Base-by-base conservation (phyloP, 345 rosid species). In the Lagerstroemia speciosa region DNA sequence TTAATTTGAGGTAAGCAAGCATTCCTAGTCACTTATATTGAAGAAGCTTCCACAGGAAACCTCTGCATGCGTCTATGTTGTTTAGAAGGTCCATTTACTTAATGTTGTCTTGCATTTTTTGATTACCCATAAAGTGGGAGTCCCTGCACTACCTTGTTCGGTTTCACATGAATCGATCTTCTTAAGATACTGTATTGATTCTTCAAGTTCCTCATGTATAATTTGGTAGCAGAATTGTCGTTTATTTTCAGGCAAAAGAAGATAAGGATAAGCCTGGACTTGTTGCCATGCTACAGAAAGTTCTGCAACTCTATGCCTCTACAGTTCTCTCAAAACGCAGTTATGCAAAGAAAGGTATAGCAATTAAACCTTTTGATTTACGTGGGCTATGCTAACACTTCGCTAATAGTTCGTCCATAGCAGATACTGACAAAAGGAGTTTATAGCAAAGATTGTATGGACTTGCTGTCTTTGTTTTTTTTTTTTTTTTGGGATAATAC, bases 241-340 rank as follows among this genome's bases (percentile, higher is more conserved):
- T 41, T 69, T 64, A 36, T 70, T 76, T 78, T 72, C 81, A 89
- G 97, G 96, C 97, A 70, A 86, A 86, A 82, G 91, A 86, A 86
- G 98, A 91, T 73, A 79, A 68, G 67, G 96, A 91, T 77, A 93
- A 87, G 77, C 98, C 97, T 7, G 97, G 98, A 66, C 92, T 91
- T 61, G 85, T 73, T 62, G 96, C 97, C 55, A 93, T 91, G 98
- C 73, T 93, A 74, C 98, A 85, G 78, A 93, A 91, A 74, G 96
- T 91, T 73, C 80, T 93, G 70, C 97, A 89, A 77, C 86, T 89
- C 69, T 93, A 91, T 77, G 96, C 98, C 75, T 86, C 94, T 57
- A 82, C 9, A 17, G 52, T 82, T 71, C 96, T 93, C 62, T 93
- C 96, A 11, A 91, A 85, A 74, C 96, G 92, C 74, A 91, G 97